phyloP scores from a whole-genome alignment of 2,329 filamentous ascomycete species.

The Pseudogymnoascus pannorum region DNA sequence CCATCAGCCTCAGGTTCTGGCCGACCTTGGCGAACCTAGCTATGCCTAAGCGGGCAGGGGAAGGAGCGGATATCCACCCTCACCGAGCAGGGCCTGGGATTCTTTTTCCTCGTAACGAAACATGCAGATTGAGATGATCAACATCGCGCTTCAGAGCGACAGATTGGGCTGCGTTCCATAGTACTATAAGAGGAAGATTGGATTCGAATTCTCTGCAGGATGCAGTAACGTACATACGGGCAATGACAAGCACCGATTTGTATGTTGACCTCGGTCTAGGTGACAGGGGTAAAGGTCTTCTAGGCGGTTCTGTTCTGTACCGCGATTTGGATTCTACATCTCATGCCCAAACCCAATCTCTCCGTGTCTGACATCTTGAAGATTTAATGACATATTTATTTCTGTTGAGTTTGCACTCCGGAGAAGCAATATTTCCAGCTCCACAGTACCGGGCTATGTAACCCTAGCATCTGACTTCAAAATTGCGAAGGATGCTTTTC shows the following conservation, averaged over 20 bases:
- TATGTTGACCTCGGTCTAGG: not conserved
- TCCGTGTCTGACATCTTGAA: constrained; percentile 1
- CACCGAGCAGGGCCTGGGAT: not conserved
- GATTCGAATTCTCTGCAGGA: not conserved
- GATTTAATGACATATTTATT: not conserved
- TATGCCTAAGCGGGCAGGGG: not conserved
- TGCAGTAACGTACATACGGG: not conserved
- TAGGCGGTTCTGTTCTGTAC: not conserved
- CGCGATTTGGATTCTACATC: not conserved
- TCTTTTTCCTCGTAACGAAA: not conserved
- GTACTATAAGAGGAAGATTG: constrained; percentile 2
- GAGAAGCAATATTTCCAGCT: not conserved
- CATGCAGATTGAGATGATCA: not conserved
- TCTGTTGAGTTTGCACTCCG: not conserved
- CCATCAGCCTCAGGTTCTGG: constrained; percentile 4
- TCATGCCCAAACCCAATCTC: not conserved
- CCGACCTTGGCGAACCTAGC: not conserved
- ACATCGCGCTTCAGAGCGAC: not conserved
- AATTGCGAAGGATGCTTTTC: not conserved
- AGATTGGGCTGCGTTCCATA: not conserved
- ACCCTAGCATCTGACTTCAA: not conserved
- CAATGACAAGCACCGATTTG: not conserved
- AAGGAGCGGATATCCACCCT: not conserved
- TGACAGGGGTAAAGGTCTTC: not conserved
- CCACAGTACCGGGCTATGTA: constrained; percentile 2